Base-by-base conservation (phyloP, 768 basidiomycete species). In the Leccinum obscurum region DNA sequence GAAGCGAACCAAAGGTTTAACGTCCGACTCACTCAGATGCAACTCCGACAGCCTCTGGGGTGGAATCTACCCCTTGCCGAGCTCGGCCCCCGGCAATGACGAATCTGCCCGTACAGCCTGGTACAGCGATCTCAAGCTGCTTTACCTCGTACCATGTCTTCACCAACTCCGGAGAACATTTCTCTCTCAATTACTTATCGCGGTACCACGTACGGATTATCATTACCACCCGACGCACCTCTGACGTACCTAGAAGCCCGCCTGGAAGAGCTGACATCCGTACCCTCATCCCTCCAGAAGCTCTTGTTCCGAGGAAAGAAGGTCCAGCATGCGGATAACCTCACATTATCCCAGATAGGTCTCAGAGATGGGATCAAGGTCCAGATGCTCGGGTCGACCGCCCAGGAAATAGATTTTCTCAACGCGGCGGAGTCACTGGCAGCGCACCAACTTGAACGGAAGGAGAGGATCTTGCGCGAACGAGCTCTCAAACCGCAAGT, bases 261-360 rank as follows among this genome's bases (percentile, higher is more conserved):
- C 32, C 68, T 92, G 4, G 83, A 87, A 68, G 80, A 85, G 63
- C 78, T 90, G 30, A 92, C 89, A 2, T 77, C 79, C 26, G 86
- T 92, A 11, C 88, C 89, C 0, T 79, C 84, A 4, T 69, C 78
- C 3, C 74, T 86, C 44, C 90, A 92, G 76, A 93, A 92, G 66
- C 77, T 92, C 46, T 70, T 92, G 9, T 88, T 81, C 75, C 89
- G 85, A 68, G 88, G 90, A 35, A 91, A 88, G 78, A 81, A 76
- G 55, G 58, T 70, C 35, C 72, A 17, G 52, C 71, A 17, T 63
- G 67, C 44, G 65, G 26, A 74, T 59, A 52, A 78, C 67, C 30
- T 66, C 77, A 65, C 72, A 13, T 52, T 81, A 3, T 3, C 67
- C 68, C 72, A 83, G 66, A 77, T 76, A 0, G 89, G 90, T n/a